Evolutionary conservation across 1,284 basidiomycete species (phyloP), one percentile per base, ranked within the genome.

Genomic region (Exsudoporus floridanus): DNA sequence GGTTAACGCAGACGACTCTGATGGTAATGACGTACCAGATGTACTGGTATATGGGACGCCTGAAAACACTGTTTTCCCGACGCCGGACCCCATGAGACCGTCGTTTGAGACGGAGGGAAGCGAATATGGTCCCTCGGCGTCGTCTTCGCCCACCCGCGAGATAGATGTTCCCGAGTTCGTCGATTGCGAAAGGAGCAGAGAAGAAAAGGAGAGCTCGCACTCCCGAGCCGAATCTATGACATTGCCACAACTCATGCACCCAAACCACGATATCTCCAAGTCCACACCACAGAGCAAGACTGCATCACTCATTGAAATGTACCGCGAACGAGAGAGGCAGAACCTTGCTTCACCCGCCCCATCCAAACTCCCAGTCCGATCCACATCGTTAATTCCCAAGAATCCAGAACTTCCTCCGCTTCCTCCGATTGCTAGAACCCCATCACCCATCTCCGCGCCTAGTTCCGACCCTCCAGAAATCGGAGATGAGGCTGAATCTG

Each of bases 301-400:
- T 3, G 84, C 86, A 6, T 78, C 82, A 4, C 74, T 91, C 45
- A 91, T 91, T 60, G 86, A 90, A 67, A 86, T 91, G 86, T 91
- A 89, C 62, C 79, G 86, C 38, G 84, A 90, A 70, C 78, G 79
- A 45, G 88, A 91, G 67, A 74, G 77, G 55, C 71, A 69, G 55
- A 60, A 59, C 33, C 49, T 60, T 21, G 9, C 55, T 33, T 35
- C 66, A 7, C 55, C 64, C 33, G 36, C 54, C 8, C 55, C 67
- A 19, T 73, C 76, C 16, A 71, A 66, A 51, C 61, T 72, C 7
- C 75, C 74, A 23, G 60, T 74, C 38, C 72, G 67, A 42, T 54
- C 56, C 46, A 56, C 70, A 10, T 52, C 70, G 2, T 40, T 46
- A 33, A 46, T 49, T 5, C 16, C 49, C 33, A 60, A 58, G 28